A percentile compares a stretch with the other conserved stretches of the same genome.
Evolutionary conservation across 2,329 filamentous ascomycete species (phyloP).

Genomic region (Scopulariopsis brevicaulis): DNA sequence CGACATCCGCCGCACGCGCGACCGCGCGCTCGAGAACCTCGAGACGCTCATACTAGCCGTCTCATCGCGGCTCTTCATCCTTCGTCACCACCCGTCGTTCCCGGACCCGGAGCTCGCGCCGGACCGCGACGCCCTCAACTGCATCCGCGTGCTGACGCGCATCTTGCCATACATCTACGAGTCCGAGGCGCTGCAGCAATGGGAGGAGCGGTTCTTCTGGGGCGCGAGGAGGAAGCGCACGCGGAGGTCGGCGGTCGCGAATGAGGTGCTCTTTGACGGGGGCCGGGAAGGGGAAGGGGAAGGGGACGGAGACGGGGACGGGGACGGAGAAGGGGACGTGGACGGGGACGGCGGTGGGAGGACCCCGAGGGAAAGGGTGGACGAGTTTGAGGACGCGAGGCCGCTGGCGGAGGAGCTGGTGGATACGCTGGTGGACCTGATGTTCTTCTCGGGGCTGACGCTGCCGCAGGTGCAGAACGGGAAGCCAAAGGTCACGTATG

Average conservation of each 20-base stretch:
- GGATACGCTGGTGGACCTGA: conserved; percentile 75
- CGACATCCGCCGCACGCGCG: conserved; percentile 79
- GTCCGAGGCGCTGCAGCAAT: conserved; percentile 65
- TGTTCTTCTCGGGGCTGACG: conserved; percentile 88
- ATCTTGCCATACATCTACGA: conserved; percentile 89
- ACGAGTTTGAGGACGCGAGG: conserved; percentile 70
- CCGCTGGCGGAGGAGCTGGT: conserved; percentile 88
- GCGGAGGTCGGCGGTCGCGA: conserved; percentile 51
- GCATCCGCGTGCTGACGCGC: conserved; percentile 80
- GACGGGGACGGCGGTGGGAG: conserved; percentile 25
- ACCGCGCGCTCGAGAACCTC: conserved; percentile 74
- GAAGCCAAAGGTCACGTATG: conserved; percentile 75
- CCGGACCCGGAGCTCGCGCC: conserved; percentile 75
- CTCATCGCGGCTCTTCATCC: conserved; percentile 68
- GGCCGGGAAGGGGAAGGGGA: conserved; percentile 29
- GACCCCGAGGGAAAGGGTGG: conserved; percentile 26
- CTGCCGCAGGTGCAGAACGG: conserved; percentile 60
- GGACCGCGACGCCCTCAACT: conserved; percentile 87
- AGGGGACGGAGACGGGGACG: conserved; percentile 36
- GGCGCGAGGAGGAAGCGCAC: conserved; percentile 59
- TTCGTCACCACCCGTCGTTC: conserved; percentile 84
- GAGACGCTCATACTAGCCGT: conserved; percentile 80
- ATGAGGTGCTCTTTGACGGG: conserved; percentile 79
- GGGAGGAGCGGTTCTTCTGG: conserved; percentile 97
- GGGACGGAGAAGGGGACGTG: too few species aligned